Base-by-base conservation (phyloP, 768 basidiomycete genomes). In the Podaxis sp. region DNA sequence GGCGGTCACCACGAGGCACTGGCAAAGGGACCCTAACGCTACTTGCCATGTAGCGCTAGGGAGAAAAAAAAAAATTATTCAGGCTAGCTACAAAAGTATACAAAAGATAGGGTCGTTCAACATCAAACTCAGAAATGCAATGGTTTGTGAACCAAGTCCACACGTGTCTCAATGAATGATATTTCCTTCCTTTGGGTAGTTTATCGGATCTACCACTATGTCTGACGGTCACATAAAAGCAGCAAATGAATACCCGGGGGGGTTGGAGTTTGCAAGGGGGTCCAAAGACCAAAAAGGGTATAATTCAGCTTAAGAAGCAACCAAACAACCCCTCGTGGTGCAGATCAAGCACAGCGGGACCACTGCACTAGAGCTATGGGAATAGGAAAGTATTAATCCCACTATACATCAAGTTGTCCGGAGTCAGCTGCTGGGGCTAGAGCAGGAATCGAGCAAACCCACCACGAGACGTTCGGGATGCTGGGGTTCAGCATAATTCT, bases 381-480 rank as follows among this genome's bases (percentile, higher is more conserved):
- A 47, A 9, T n/a, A 56, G 28, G n/a, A 10, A 53, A 35, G 50
- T 28, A 50, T 56, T 51, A 65, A 58, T 65, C 64, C 64, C 64
- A 65, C 64, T 65, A 46, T 18, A 9, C 28, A 21, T 13, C 21
- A 4, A 61, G 37, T 32, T 32, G 32, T n/a, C 18, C 23, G 16
- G 54, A 53, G 61, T 66, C 63, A 59, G 61, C 32, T 50, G 38
- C 54, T 51, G 61, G 35, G 57, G 40, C 23, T n/a, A 32, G 4
- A 25, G 36, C 4, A 1, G 23, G 4, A 25, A 61, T 28, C 38
- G 37, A 23, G 38, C 21, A 48, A 55, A 72, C 80, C 66, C 61
- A 82, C 80, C 69, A 80, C 78, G 59, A 79, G 63, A 60, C 72
- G 73, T 46, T 77, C 72, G 50, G 75, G 71, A 55, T 77, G 63